Conservation (phyloP, 78 protist species). For the Trichosphaerium sp. region DNA sequence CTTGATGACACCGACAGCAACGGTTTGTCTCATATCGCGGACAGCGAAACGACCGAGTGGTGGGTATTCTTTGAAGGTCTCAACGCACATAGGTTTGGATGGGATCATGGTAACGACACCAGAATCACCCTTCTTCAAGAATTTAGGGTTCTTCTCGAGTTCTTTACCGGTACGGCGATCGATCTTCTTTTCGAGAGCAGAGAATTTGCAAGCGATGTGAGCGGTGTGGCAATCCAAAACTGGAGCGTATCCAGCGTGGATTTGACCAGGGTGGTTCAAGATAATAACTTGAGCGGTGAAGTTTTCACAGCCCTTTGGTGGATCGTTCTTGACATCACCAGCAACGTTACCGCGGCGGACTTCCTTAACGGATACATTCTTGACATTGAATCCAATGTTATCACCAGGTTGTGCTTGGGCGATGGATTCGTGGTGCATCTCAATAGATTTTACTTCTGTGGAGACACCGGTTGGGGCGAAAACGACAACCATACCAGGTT, state of each 20-base stretch:
- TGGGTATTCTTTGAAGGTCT: constrained; percentile 85
- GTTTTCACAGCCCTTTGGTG: constrained; percentile 58
- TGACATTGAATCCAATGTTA: constrained; percentile 97
- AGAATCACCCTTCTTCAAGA: constrained; percentile 83
- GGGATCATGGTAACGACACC: constrained; percentile 83
- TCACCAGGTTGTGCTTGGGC: constrained; percentile 88
- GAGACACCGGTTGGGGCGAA: constrained; percentile 85
- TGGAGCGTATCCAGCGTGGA: constrained; percentile 89
- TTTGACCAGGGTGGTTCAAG: constrained; percentile 92
- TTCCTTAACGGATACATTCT: constrained; percentile 85
- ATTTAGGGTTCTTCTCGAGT: constrained; percentile 62
- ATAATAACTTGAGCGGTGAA: constrained; percentile 95
- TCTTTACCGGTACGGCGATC: constrained; percentile 83
- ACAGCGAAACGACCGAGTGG: constrained; percentile 98
- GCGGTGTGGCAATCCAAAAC: constrained; percentile 96
- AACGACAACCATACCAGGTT: constrained; percentile 79
- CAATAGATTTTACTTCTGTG: constrained; percentile 91
- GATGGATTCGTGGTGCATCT: constrained; percentile 94
- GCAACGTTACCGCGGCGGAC: constrained; percentile 88
- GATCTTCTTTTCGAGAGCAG: constrained; percentile 68
- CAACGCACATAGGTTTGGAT: constrained; percentile 92
- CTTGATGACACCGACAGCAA: constrained; percentile 96
- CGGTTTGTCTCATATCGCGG: constrained; percentile 95
- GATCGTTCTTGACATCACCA: constrained; percentile 77
- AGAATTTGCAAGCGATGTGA: constrained; percentile 92